Percentiles rank a stretch among this genome's conserved stretches.
Evolutionary conservation across 1,284 basidiomycete genomes (phyloP).

Genomic region (Microbotryum scabiosae): DNA sequence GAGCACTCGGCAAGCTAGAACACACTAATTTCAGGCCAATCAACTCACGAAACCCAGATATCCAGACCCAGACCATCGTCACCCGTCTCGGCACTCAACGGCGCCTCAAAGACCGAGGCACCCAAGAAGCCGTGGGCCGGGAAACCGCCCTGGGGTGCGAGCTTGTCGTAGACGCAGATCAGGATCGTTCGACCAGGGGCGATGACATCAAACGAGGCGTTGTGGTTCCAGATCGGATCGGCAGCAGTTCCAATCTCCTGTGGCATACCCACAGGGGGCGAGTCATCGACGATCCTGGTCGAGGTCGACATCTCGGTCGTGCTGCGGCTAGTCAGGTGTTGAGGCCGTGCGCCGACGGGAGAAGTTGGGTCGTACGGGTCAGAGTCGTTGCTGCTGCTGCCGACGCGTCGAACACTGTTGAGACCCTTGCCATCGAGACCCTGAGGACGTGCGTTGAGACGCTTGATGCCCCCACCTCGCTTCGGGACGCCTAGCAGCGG

Average conservation of each 20-base stretch:
- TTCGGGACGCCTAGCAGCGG: too few relatives aligned
- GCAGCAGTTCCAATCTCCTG: slow-evolving; percentile 29
- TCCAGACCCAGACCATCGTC: slow-evolving; percentile 38
- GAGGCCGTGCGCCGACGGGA: not conserved
- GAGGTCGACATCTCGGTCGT: not conserved
- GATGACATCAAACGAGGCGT: slow-evolving; percentile 42
- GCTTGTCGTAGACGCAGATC: slow-evolving; percentile 42
- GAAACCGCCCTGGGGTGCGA: slow-evolving; percentile 8
- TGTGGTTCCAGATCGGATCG: slow-evolving; percentile 41
- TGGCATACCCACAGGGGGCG: slow-evolving; percentile 23
- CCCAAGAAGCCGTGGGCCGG: slow-evolving; percentile 40
- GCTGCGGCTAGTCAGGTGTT: not conserved
- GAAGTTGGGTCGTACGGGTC: too few relatives aligned
- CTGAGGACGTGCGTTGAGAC: too few relatives aligned
- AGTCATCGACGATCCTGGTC: slow-evolving; percentile 5
- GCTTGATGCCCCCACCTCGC: too few relatives aligned
- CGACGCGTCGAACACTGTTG: too few relatives aligned
- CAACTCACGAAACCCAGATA: slow-evolving; percentile 39
- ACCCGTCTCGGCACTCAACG: slow-evolving; percentile 21
- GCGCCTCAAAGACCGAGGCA: slow-evolving; percentile 38
- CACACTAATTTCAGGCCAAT: too few relatives aligned
- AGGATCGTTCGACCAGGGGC: slow-evolving; percentile 38
- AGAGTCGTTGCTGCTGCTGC: too few relatives aligned
- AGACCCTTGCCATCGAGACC: too few relatives aligned
- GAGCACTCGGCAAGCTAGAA: too few relatives aligned